Percentiles rank a stretch among this genome's conserved stretches.
Evolutionary conservation across 257 asterid genomes (phyloP).

Genomic region (Gardenia jasminoides): DNA sequence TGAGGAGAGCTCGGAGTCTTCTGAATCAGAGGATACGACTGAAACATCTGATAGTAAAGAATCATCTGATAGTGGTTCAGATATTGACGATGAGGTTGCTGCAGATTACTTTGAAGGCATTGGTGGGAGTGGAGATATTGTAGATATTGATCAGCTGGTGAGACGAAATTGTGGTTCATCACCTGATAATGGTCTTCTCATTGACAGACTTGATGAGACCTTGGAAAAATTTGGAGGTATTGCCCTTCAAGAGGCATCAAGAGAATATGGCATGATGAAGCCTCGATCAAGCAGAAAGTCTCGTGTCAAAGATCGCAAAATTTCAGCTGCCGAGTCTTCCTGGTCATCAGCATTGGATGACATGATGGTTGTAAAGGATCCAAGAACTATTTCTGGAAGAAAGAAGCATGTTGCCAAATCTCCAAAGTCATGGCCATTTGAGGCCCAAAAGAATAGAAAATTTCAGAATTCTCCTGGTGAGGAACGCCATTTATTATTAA

Average conservation of each 20-base stretch:
- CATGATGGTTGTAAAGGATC: slow-evolving; percentile 63
- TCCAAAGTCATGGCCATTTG: slow-evolving; percentile 69
- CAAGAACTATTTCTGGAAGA: slow-evolving; percentile 65
- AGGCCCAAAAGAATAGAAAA: slow-evolving; percentile 56
- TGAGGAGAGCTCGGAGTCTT: slow-evolving; percentile 51
- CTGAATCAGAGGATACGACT: slow-evolving; percentile 50
- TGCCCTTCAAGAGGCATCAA: slow-evolving; percentile 80
- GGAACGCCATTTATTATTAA: not conserved
- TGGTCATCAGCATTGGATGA: slow-evolving; percentile 54
- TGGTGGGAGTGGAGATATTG: slow-evolving; percentile 47
- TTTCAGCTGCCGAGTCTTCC: slow-evolving; percentile 31
- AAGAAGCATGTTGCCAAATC: slow-evolving; percentile 57
- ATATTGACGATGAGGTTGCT: slow-evolving; percentile 82
- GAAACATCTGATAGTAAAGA: slow-evolving; percentile 51
- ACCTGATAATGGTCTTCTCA: slow-evolving; percentile 36
- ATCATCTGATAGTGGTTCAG: slow-evolving; percentile 59
- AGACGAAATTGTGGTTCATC: slow-evolving; percentile 36
- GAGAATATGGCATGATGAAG: slow-evolving; percentile 58
- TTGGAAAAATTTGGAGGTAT: slow-evolving; percentile 69
- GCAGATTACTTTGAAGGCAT: slow-evolving; percentile 84
- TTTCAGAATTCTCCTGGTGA: slow-evolving; percentile 58
- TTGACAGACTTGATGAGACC: slow-evolving; percentile 45
- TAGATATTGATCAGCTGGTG: slow-evolving; percentile 58
- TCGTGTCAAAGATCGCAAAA: slow-evolving; percentile 26
- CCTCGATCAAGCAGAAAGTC: slow-evolving; percentile 42